phyloP scores from a whole-genome alignment of 495 filamentous ascomycete genomes.

The Hypoxylon fragiforme region DNA sequence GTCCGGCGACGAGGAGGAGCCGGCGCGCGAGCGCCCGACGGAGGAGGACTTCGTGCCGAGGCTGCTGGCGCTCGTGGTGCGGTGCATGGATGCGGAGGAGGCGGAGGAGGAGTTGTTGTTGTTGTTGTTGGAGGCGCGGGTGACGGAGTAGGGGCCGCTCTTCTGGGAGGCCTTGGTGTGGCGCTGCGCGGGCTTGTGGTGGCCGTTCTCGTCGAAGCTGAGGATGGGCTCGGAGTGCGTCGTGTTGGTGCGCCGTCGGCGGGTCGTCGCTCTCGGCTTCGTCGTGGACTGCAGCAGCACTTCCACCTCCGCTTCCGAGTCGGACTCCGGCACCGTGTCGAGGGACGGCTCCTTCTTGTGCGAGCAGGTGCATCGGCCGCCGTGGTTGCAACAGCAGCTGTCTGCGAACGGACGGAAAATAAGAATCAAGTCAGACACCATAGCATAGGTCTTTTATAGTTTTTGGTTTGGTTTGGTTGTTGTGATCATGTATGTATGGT shows the following conservation, averaged over 20 bases:
- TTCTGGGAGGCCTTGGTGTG: constrained; percentile 85
- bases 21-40: constrained; percentile 58
- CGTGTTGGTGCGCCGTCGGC: constrained; percentile 67
- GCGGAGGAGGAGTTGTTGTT: constrained; percentile 51
- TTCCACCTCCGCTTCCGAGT: constrained; percentile 53
- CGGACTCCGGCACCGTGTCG: constrained; percentile 71
- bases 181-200: constrained; percentile 91
- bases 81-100: constrained; percentile 61
- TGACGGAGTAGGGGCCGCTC: constrained; percentile 81
- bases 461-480: too few relatives aligned
- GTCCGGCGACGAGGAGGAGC: constrained; percentile 49
- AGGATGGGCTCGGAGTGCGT: constrained; percentile 81
- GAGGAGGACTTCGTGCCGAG: constrained; percentile 67
- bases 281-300: constrained; percentile 35
- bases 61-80: constrained; percentile 51
- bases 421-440: constrained; percentile 52
- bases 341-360: constrained; percentile 84
- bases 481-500: too few relatives aligned
- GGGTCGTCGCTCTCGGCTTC: constrained; percentile 62
- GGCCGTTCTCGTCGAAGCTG: constrained; percentile 87
- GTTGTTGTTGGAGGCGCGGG: constrained; percentile 63
- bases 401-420: constrained; percentile 55
- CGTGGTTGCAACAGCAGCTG: constrained; percentile 88
- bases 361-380: constrained; percentile 88
- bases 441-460: constrained; percentile 5